Evolutionary conservation across 805 yeast genomes (phyloP).

Genomic region (Candida tammaniensis): DNA sequence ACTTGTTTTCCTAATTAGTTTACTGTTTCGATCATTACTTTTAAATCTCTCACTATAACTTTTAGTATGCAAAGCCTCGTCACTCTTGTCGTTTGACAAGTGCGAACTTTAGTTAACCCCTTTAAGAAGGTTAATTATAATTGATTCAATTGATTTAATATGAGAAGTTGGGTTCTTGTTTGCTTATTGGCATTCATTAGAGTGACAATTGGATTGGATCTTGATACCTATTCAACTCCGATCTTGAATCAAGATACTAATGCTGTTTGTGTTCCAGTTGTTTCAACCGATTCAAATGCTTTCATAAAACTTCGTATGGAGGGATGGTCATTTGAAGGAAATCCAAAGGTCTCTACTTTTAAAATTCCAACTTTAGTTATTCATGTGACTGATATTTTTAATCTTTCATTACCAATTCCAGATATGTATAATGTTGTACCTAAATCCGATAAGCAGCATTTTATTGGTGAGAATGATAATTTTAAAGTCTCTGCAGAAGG

Average conservation of each 20-base stretch:
- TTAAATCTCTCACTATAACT: no score
- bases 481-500: neutral
- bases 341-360: neutral
- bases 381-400: slow-evolving; percentile 20
- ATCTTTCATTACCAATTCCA: slow-evolving; percentile 21
- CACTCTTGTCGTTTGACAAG: no score
- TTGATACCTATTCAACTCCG: slow-evolving; percentile 1
- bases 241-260: neutral
- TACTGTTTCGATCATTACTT: no score
- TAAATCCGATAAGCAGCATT: neutral
- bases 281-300: slow-evolving; percentile 5
- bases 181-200: neutral
- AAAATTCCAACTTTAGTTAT: slow-evolving; percentile 24
- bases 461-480: slow-evolving; percentile 4
- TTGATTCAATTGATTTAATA: no score
- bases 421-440: slow-evolving; percentile 11
- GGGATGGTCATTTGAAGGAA: neutral
- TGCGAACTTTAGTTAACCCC: no score
- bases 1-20: no score
- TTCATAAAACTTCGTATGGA: slow-evolving; percentile 3
- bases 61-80: no score
- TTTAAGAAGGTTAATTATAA: no score
- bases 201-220: neutral
- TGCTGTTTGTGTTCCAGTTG: slow-evolving; percentile 8
- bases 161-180: no score